Base-by-base conservation (phyloP, 495 filamentous ascomycete genomes). In the Podospora fimiseda region DNA sequence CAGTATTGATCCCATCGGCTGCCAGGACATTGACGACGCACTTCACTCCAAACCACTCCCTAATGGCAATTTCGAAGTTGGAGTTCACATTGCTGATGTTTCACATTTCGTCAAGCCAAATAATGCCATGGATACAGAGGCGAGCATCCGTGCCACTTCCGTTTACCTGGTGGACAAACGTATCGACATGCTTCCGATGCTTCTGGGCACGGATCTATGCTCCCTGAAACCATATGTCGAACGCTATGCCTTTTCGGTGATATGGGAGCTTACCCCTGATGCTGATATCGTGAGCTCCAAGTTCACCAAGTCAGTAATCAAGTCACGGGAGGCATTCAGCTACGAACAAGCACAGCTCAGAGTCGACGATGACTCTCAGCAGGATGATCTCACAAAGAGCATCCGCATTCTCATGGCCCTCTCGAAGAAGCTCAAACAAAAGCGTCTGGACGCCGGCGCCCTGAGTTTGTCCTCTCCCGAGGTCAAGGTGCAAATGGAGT, bases 131-230 rank as follows among this genome's bases (percentile, higher is more conserved):
- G 94, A 98, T 65, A 78, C 80, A 19, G 93, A 98, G 71, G 93
- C 93, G 2, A 90, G 88, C 62, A 80, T 90, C 53, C 85, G 93
- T 63, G 93, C 92, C 54, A 97, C 93, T 2, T 97, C 94, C 0
- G 93, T 98, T 23, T 98, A 98, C 61, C 76, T 98, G 20, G 94
- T 98, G 1, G 93, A 98, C 70, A 98, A 97, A 73, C 90, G 93
- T 58, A 97, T 98, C 59, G 93, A 98, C 72, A 98, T 98, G 94
- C 77, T 98, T 64, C 94, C 94, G 15, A 88, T 87, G 79, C 82
- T 98, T 20, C 80, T 98, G 14, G 93, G 93, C 24, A 98, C 93
- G 2, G 93, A 98, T 57, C 75, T 98, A 2, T 98, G 93, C 72
- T 98, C 93, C 9, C 78, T 98, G 30, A 97, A 97, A 61, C 94